Evolutionary conservation across 306 rosid species (phyloP).

Genomic region (Cucumis cinereus): DNA sequence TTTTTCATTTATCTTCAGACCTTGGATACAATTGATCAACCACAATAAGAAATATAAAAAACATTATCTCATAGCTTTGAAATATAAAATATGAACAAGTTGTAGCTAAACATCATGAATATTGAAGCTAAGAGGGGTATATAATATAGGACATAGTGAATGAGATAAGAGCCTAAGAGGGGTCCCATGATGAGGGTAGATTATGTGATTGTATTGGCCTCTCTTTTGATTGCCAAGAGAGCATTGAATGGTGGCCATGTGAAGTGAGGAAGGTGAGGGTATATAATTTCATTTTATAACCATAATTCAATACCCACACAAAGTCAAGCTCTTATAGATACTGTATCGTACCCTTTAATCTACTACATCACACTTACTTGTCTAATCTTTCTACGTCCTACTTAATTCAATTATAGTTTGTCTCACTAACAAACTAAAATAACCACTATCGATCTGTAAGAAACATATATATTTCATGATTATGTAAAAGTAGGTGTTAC

Average conservation of each 20-base stretch:
- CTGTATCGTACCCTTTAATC: neutral
- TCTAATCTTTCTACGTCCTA: too few relatives aligned
- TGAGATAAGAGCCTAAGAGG: neutral
- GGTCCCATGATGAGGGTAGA: neutral
- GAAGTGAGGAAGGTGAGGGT: neutral
- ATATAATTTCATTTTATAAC: neutral
- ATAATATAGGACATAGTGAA: neutral
- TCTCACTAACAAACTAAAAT: too few relatives aligned
- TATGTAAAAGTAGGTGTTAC: too few relatives aligned
- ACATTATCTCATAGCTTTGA: too few relatives aligned
- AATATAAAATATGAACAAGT: too few relatives aligned
- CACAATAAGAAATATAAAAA: too few relatives aligned
- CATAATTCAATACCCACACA: neutral
- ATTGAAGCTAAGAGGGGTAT: neutral
- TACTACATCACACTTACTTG: too few relatives aligned
- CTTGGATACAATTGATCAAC: too few relatives aligned
- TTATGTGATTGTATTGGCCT: neutral
- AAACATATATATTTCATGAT: too few relatives aligned
- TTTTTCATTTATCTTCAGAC: too few relatives aligned
- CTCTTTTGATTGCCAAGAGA: neutral
- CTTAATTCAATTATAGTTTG: too few relatives aligned
- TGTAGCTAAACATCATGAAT: neutral
- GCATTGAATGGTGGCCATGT: constrained; percentile 4
- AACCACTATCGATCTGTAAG: too few relatives aligned
- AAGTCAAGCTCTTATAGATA: neutral